Evolutionary conservation across 139 green algal species (phyloP), one percentile per base, ranked within the genome.

Genomic region (Eudorina sp.): DNA sequence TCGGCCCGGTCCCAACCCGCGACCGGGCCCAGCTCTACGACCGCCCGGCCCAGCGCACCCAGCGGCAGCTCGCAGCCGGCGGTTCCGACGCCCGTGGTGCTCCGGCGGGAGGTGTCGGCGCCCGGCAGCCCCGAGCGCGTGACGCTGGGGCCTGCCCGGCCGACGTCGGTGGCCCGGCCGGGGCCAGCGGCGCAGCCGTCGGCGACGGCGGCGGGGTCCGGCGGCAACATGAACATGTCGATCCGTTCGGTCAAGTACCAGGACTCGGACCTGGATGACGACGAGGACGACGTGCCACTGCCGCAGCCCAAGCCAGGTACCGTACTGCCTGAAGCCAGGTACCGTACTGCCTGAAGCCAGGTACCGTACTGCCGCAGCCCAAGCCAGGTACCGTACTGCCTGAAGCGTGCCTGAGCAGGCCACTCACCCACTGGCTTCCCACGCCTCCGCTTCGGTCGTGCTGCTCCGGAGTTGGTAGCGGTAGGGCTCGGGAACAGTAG

Each of bases 181-280:
- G 60, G 3, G 7, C 14, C 27, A 2, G n/a, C 25, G 25, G 78
- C 76, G n/a, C n/a, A n/a, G n/a, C n/a, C n/a, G 1, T 36, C 53
- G 27, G 53, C 53, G 34, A n/a, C 58, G 13, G 27, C 41, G 55
- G 41, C 40, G 14, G 2, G 45, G 31, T 21, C 45, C n/a, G 43
- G 81, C 45, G 81, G 81, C 81, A 87, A 87, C 46, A 87, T 87
- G 81, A 87, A 87, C 64, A 87, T 87, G 81, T 87, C 81, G 21
- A 87, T 87, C 18, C 81, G 81, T n/a, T 87, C 81, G n/a, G 81
- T 87, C n/a, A 78, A 87, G 81, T 87, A 87, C 64, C 45, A 78
- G 18, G 81, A 87, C 3, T 79, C 64, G 3, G 81, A 87, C 31
- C 66, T 86, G 62, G 79, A 86, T 48, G 79, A 87, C 8, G 81